These are phyloP conservation scores for Aspergillus baeticus DNA, from an alignment of 495 filamentous ascomycete species.

Conservation along the genomic window DNA sequence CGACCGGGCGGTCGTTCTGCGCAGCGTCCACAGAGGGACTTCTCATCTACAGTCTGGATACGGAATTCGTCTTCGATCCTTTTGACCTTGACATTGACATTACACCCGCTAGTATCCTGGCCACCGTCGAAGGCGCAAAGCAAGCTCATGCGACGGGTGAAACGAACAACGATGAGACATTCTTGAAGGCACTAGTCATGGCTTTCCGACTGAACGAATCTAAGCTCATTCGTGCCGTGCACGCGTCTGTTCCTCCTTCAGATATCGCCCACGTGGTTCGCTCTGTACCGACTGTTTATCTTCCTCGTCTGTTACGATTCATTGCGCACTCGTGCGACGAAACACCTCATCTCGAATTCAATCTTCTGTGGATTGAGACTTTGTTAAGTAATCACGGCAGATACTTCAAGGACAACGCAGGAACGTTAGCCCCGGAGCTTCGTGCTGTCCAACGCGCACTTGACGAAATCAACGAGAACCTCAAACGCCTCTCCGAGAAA, in stretches of 20 bases:
- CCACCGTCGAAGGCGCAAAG: constrained; percentile 59
- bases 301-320: constrained; percentile 76
- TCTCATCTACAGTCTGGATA: constrained; percentile 87
- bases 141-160: constrained; percentile 27
- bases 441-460: constrained; percentile 75
- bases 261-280: constrained; percentile 78
- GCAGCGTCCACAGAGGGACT: constrained; percentile 93
- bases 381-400: constrained; percentile 78
- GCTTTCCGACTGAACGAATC: constrained; percentile 89
- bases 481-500: constrained; percentile 75
- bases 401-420: constrained; percentile 75
- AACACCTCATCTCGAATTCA: constrained; percentile 90
- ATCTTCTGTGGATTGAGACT: constrained; percentile 87
- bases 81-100: constrained; percentile 93
- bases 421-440: constrained; percentile 75
- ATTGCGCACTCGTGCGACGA: constrained; percentile 87
- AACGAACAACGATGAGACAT: constrained; percentile 61
- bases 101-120: constrained; percentile 77
- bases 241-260: constrained; percentile 73
- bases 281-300: constrained; percentile 81
- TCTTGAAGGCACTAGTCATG: constrained; percentile 91
- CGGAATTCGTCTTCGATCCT: constrained; percentile 77
- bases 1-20: constrained; percentile 86
- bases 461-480: constrained; percentile 69
- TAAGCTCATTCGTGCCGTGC: constrained; percentile 74